Percentiles rank a stretch among this genome's conserved stretches.
Conservation (phyloP, 148 eudicot genomes). For the Rhododendron ovatum region DNA sequence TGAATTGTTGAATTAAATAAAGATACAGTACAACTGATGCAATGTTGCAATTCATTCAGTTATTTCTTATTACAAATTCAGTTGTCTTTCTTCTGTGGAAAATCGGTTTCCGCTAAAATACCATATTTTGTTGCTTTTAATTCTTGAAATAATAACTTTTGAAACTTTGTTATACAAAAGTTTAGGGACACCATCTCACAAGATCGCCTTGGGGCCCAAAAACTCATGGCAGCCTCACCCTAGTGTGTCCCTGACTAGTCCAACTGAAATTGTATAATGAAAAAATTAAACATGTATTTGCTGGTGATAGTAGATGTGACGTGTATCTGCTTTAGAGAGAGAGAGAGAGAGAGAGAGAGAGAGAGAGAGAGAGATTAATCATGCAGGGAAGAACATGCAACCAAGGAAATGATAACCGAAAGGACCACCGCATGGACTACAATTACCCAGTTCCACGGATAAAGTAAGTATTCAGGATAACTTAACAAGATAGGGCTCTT, state of each 20-base stretch:
- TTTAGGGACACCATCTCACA: background rate
- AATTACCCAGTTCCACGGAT: background rate
- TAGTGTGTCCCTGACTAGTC: background rate
- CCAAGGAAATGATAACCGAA: background rate
- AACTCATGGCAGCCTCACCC: background rate
- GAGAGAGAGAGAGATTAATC: slow-evolving; percentile 1
- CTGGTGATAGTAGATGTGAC: background rate
- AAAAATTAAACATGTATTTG: background rate
- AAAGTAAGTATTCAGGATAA: background rate
- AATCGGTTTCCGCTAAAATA: background rate
- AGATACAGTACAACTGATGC: background rate
- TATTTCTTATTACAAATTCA: background rate
- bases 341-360: background rate
- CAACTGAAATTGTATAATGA: background rate
- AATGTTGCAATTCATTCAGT: background rate
- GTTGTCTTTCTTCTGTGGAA: background rate
- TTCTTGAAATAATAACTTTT: background rate
- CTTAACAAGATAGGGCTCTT: background rate
- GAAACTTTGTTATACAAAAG: background rate
- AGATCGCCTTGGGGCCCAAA: background rate
- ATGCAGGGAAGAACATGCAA: background rate
- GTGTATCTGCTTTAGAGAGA: background rate
- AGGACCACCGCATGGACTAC: background rate
- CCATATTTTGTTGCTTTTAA: background rate
- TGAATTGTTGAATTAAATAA: background rate